Base-by-base conservation (phyloP, 2,329 filamentous ascomycete genomes). In the Grosmannia huntii region DNA sequence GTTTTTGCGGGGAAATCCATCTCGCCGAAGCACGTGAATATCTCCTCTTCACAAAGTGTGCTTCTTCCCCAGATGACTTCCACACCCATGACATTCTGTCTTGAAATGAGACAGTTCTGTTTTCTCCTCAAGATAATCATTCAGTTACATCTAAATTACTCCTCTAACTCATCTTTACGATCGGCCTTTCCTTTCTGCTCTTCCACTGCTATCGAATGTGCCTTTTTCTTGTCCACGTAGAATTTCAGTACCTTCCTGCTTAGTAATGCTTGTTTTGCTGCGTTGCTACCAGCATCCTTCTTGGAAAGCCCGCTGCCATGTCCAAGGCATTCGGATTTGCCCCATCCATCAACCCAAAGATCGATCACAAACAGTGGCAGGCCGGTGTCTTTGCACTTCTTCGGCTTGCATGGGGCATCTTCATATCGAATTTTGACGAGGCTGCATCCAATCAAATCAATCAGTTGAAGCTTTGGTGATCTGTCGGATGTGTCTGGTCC, bases 271-370 rank as follows among this genome's bases (percentile, higher is more conserved):
- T 75, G 73, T 49, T 73, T 70, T 0, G 88, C 88, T 1, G 87
- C 87, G 63, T 80, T 83, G 16, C 79, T 73, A 0, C 84, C 84
- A 1, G 87, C 88, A 59, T 89, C 84, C 59, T 80, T 82, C 71
- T 90, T 90, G 57, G 78, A 82, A 62, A 82, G 71, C 1, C 80
- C 87, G 36, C 77, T 79, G 0, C 86, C 87, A 51, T 74, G 75
- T 0, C 83, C 87, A 6, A 91, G 70, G 59, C 80, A 71, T 66
- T 80, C 73, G 36, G 75, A 77, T 68, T 86, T 83, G 5, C 86
- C 87, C 76, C 84, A 87, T 0, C 86, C 87, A 23, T 82, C 79
- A 31, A 90, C 72, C 64, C 82, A 87, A 0, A 82, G 77, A 0
- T 79, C 85, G 1, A 90, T 76, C 3, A 77, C 80, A 66, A 81